These are phyloP conservation scores for Penicillium italicum DNA, from an alignment of 2,329 filamentous ascomycete genomes.

Conservation along the genomic window DNA sequence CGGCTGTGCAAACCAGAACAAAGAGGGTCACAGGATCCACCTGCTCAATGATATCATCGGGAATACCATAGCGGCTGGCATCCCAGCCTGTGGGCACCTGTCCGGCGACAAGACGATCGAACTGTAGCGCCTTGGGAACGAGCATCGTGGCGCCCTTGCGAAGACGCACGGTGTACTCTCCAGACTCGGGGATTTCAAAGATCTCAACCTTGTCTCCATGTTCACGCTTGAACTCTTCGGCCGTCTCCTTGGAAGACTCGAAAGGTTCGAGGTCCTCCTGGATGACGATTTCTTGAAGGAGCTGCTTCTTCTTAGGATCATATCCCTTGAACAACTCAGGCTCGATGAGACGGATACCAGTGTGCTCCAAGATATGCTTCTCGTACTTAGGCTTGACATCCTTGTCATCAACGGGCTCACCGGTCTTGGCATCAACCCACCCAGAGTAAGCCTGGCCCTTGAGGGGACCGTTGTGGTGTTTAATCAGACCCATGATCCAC, in stretches of 20 bases:
- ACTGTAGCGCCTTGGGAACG: conserved; percentile 94
- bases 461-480: conserved; percentile 92
- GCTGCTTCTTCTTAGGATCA: conserved; percentile 96
- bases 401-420: conserved; percentile 95
- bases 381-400: conserved; percentile 98
- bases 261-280: conserved; percentile 97
- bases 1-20: conserved; percentile 88
- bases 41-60: conserved; percentile 95
- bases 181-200: conserved; percentile 89
- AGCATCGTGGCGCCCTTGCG: conserved; percentile 93
- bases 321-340: conserved; percentile 96
- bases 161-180: conserved; percentile 89
- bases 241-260: conserved; percentile 94
- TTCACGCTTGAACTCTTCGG: conserved; percentile 93
- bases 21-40: conserved; percentile 96
- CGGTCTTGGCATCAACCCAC: conserved; percentile 91
- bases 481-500: conserved; percentile 99
- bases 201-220: conserved; percentile 97
- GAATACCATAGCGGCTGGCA: conserved; percentile 90
- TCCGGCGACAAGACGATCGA: conserved; percentile 94
- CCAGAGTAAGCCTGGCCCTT: conserved; percentile 96
- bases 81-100: conserved; percentile 98
- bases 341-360: conserved; percentile 95
- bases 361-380: conserved; percentile 92
- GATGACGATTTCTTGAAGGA: conserved; percentile 95